Evolutionary conservation across 1,139 yeast genomes (phyloP).

Genomic region (Yamadazyma dendronema): DNA sequence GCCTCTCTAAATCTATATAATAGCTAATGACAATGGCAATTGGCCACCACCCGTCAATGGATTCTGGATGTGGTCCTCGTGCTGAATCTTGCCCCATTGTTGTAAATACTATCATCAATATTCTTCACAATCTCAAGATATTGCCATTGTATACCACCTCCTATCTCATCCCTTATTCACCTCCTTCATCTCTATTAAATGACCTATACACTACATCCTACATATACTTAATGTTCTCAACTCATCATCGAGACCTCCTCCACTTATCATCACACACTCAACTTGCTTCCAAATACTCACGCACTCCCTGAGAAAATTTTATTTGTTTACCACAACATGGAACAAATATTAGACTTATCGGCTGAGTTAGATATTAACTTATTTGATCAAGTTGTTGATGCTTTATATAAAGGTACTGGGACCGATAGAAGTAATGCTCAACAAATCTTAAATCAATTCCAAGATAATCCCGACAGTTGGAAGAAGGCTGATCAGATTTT

Average conservation of each 20-base stretch:
- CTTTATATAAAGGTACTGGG: slow-evolving; percentile 86
- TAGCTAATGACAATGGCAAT: too few species aligned
- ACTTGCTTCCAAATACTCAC: background rate
- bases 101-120: too few species aligned
- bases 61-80: too few species aligned
- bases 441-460: slow-evolving; percentile 78
- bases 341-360: slow-evolving; percentile 81
- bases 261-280: background rate
- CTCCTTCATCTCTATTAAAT: too few species aligned
- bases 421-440: slow-evolving; percentile 83
- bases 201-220: too few species aligned
- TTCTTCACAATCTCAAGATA: too few species aligned
- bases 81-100: too few species aligned
- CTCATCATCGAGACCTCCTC: background rate
- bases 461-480: slow-evolving; percentile 96
- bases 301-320: slow-evolving; percentile 1
- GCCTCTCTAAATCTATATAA: too few species aligned
- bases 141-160: too few species aligned
- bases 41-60: too few species aligned
- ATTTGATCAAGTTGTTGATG: slow-evolving; percentile 80
- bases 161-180: too few species aligned
- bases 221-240: too few species aligned
- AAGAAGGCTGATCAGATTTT: slow-evolving; percentile 87
- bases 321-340: slow-evolving; percentile 48
- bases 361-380: slow-evolving; percentile 76